These are phyloP conservation scores for Fusarium beomiforme DNA, from an alignment of 2,329 filamentous ascomycete genomes.

Conservation along the genomic window DNA sequence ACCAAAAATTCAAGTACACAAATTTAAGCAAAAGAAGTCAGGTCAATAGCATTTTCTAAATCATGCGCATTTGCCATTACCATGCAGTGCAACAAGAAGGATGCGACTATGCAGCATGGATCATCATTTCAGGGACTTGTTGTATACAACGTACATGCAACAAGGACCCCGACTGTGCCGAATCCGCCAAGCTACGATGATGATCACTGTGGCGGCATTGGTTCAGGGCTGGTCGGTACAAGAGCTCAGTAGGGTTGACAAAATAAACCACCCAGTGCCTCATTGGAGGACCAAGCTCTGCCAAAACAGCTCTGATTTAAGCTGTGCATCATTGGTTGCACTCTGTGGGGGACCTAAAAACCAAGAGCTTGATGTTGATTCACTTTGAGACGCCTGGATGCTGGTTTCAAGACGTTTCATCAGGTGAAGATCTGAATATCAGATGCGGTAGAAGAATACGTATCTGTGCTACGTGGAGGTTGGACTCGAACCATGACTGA, in stretches of 20 bases:
- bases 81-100: neutral
- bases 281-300: constrained; percentile 1
- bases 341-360: constrained; percentile 6
- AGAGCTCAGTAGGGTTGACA: neutral
- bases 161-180: constrained; percentile 13
- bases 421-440: neutral
- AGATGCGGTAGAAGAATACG: neutral
- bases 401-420: constrained; percentile 33
- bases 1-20: neutral
- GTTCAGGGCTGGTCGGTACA: constrained; percentile 9
- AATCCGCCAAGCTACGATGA: constrained; percentile 26
- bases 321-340: constrained; percentile 24
- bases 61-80: neutral
- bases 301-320: neutral
- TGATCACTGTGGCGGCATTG: constrained; percentile 34
- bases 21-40: neutral
- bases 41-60: neutral
- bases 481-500: constrained; percentile 12
- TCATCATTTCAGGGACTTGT: constrained; percentile 30
- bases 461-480: constrained; percentile 4
- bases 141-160: neutral
- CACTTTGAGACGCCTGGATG: constrained; percentile 9
- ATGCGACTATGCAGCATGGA: constrained; percentile 26
- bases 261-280: constrained; percentile 7
- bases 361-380: neutral